Evolutionary conservation across 768 basidiomycete genomes (phyloP).

Genomic region (Tephrocybe rancida): DNA sequence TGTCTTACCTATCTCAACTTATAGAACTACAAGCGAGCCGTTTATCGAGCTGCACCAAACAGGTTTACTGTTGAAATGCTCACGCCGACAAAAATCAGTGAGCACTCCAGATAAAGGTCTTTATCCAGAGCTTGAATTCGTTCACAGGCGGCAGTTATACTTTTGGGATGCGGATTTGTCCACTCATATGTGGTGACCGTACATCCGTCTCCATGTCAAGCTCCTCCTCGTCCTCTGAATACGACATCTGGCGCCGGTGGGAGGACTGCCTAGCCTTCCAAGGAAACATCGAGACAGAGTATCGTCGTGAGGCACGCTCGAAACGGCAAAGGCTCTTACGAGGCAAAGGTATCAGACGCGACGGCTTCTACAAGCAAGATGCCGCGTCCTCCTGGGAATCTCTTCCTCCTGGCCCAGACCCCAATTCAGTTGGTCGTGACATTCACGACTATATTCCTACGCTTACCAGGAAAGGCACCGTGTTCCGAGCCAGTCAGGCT

Average conservation of each 20-base stretch:
- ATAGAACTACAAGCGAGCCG: conserved; percentile 63
- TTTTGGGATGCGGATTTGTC: conserved; percentile 64
- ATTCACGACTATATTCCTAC: conserved; percentile 68
- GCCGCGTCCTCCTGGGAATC: conserved; percentile 85
- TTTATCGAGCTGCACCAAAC: conserved; percentile 59
- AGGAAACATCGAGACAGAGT: conserved; percentile 67
- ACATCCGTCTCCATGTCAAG: conserved; percentile 39
- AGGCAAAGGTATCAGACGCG: conserved; percentile 79
- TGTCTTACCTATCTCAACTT: background rate
- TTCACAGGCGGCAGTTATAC: conserved; percentile 50
- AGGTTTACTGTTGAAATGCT: conserved; percentile 64
- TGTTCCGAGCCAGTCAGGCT: conserved; percentile 73
- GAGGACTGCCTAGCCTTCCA: conserved; percentile 84
- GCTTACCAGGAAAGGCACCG: conserved; percentile 68
- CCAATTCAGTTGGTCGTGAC: conserved; percentile 68
- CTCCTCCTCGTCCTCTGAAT: conserved; percentile 44
- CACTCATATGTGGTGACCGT: conserved; percentile 39
- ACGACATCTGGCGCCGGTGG: conserved; percentile 81
- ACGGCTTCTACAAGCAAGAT: conserved; percentile 69
- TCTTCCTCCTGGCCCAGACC: conserved; percentile 81
- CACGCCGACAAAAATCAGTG: conserved; percentile 60
- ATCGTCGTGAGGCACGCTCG: conserved; percentile 59
- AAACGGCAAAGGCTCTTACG: conserved; percentile 68
- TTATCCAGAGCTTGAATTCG: conserved; percentile 4
- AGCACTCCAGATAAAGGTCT: conserved; percentile 7